These are phyloP conservation scores for Candida michaelii DNA, from an alignment of 805 yeast genomes.

Conservation along the genomic window DNA sequence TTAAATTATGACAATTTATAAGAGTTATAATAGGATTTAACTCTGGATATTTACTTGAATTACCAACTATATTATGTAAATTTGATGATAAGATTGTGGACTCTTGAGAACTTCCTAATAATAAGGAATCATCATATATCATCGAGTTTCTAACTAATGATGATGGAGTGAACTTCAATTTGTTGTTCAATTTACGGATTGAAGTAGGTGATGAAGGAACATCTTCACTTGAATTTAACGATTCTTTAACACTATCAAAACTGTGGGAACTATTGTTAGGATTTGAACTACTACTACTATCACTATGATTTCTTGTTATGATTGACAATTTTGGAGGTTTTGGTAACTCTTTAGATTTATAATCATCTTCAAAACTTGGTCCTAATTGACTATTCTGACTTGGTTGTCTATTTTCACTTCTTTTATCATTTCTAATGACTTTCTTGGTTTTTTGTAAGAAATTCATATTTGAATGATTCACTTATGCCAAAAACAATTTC, in stretches of 20 bases:
- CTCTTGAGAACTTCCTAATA: background rate
- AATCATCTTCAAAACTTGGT: slow-evolving; percentile 2
- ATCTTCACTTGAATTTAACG: slow-evolving; percentile 1
- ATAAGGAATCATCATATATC: slow-evolving; percentile 18
- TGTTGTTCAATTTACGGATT: slow-evolving; percentile 26
- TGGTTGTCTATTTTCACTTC: background rate
- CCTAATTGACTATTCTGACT: background rate
- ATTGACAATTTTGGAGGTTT: slow-evolving; percentile 7
- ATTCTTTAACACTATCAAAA: background rate
- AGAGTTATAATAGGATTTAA: slow-evolving; percentile 71
- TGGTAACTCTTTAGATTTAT: background rate
- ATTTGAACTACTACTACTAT: slow-evolving; percentile 1
- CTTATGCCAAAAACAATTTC: too few relatives aligned
- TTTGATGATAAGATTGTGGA: slow-evolving; percentile 1
- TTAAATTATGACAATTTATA: slow-evolving; percentile 64
- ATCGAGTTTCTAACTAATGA: slow-evolving; percentile 34
- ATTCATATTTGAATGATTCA: too few relatives aligned
- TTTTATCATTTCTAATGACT: background rate
- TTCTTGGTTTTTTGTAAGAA: slow-evolving; percentile 2
- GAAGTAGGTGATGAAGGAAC: slow-evolving; percentile 14
- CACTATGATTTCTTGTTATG: slow-evolving; percentile 5
- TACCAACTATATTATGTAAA: slow-evolving; percentile 9
- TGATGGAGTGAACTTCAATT: slow-evolving; percentile 33
- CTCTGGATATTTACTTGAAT: slow-evolving; percentile 41
- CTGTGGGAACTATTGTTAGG: slow-evolving; percentile 2